Evolutionary conservation across 192 early-diverging fungal genomes (phyloP).

Genomic region (Backusella morwellensis): DNA sequence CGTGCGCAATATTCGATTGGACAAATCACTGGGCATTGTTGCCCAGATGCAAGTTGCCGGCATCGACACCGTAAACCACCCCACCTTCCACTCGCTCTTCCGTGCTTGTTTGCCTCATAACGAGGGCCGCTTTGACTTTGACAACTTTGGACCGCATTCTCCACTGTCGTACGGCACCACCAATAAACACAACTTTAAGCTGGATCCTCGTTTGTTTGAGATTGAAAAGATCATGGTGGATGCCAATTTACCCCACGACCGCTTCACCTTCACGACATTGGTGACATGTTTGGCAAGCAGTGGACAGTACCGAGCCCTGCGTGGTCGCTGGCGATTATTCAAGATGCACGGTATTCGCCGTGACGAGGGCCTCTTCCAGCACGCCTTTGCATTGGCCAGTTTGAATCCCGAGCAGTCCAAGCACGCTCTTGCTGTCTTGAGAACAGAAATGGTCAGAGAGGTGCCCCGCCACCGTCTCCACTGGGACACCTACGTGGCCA

Average conservation of each 20-base stretch:
- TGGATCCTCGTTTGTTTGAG: slow-evolving; percentile 36
- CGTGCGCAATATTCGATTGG: slow-evolving; percentile 22
- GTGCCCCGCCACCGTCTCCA: not conserved
- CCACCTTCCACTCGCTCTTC: slow-evolving; percentile 30
- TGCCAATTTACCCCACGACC: slow-evolving; percentile 31
- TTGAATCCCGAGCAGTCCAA: slow-evolving; percentile 25
- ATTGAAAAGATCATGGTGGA: slow-evolving; percentile 39
- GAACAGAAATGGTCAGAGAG: slow-evolving; percentile 26
- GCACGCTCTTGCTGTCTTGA: slow-evolving; percentile 27
- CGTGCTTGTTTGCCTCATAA: slow-evolving; percentile 34
- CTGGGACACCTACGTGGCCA: slow-evolving; percentile 18
- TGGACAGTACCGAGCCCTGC: slow-evolving; percentile 25
- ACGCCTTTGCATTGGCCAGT: slow-evolving; percentile 28
- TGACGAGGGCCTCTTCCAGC: slow-evolving; percentile 27
- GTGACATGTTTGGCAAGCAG: slow-evolving; percentile 33
- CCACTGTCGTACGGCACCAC: not conserved
- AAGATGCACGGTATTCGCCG: slow-evolving; percentile 31
- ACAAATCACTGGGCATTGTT: slow-evolving; percentile 25
- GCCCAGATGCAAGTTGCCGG: slow-evolving; percentile 24
- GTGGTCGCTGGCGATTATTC: slow-evolving; percentile 30
- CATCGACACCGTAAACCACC: slow-evolving; percentile 14
- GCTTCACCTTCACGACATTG: slow-evolving; percentile 30
- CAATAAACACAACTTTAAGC: not conserved
- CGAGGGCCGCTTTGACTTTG: slow-evolving; percentile 14
- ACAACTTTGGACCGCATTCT: slow-evolving; percentile 21